Conservation (phyloP, 2,329 filamentous ascomycete species). For the Aspergillus ochraceoroseus region DNA sequence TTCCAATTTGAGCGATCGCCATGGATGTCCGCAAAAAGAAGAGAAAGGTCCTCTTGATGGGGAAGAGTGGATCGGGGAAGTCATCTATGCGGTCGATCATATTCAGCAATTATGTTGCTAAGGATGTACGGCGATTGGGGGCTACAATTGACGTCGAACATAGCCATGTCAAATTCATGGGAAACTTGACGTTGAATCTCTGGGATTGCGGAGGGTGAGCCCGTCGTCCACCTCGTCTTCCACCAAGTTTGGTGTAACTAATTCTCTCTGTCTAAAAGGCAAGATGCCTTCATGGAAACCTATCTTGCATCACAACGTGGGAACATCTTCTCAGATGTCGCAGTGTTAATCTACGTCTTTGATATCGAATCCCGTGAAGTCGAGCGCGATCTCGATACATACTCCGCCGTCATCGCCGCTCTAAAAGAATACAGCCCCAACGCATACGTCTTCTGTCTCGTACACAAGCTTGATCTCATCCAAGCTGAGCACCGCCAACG, state of each 20-base stretch:
- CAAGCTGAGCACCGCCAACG: constrained; percentile 70
- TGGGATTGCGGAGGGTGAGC: constrained; percentile 92
- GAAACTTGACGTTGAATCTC: constrained; percentile 91
- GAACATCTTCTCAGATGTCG: constrained; percentile 94
- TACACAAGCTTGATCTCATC: constrained; percentile 99
- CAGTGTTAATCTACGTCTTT: constrained; percentile 98
- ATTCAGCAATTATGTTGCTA: constrained; percentile 97
- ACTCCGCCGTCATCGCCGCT: constrained; percentile 82
- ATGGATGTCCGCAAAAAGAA: constrained; percentile 59
- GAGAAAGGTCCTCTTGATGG: constrained; percentile 85
- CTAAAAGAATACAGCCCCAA: constrained; percentile 75
- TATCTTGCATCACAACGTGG: constrained; percentile 93
- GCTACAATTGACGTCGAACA: constrained; percentile 98
- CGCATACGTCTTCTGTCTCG: constrained; percentile 86
- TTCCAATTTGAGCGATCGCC: constrained; percentile 18
- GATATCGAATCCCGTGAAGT: constrained; percentile 96
- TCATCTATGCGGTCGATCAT: constrained; percentile 98
- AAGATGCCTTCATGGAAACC: constrained; percentile 98
- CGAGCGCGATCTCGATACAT: constrained; percentile 86
- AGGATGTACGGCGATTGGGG: constrained; percentile 85
- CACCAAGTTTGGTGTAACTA: background rate
- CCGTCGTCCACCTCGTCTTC: background rate
- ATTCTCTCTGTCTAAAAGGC: constrained; percentile 48
- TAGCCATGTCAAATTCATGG: constrained; percentile 97
- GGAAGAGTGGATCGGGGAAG: constrained; percentile 94